These are phyloP conservation scores for Bigelowiella natans DNA, from an alignment of 78 protist genomes.

Conservation along the genomic window DNA sequence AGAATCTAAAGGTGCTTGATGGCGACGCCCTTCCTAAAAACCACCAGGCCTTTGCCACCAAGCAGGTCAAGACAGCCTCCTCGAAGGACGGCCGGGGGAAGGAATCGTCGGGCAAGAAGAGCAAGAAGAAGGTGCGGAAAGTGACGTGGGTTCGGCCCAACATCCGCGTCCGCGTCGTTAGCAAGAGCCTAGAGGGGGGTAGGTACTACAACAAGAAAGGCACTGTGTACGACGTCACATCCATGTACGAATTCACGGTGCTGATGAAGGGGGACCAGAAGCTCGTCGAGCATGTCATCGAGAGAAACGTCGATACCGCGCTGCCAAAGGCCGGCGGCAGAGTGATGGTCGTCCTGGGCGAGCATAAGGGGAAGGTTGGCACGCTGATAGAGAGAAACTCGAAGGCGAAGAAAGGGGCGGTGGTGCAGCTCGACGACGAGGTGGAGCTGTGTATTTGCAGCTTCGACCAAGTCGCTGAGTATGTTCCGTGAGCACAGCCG, in stretches of 20 bases:
- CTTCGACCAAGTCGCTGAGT: neutral
- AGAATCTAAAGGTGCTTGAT: neutral
- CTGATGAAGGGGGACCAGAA: neutral
- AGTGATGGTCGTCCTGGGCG: neutral
- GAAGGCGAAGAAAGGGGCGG: neutral
- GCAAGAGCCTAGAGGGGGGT: constrained; percentile 10
- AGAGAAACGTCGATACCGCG: constrained; percentile 1
- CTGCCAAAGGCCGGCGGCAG: neutral
- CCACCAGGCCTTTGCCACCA: constrained; percentile 1
- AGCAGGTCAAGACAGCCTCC: neutral
- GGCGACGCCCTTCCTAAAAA: neutral
- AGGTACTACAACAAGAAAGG: constrained; percentile 12
- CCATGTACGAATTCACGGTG: neutral
- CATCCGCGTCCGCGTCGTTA: constrained; percentile 18
- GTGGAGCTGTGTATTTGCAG: neutral
- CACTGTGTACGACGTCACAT: neutral
- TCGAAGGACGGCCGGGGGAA: neutral
- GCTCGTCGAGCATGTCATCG: neutral
- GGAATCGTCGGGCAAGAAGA: neutral
- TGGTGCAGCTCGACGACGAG: constrained; percentile 20
- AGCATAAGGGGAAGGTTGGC: neutral
- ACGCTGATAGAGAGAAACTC: neutral
- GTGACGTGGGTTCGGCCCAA: neutral
- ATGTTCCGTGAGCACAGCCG: neutral
- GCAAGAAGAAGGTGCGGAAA: neutral